Evolutionary conservation across 139 green algal species (phyloP), one percentile per base, ranked within the genome.

Genomic region (Marvania coccoides): DNA sequence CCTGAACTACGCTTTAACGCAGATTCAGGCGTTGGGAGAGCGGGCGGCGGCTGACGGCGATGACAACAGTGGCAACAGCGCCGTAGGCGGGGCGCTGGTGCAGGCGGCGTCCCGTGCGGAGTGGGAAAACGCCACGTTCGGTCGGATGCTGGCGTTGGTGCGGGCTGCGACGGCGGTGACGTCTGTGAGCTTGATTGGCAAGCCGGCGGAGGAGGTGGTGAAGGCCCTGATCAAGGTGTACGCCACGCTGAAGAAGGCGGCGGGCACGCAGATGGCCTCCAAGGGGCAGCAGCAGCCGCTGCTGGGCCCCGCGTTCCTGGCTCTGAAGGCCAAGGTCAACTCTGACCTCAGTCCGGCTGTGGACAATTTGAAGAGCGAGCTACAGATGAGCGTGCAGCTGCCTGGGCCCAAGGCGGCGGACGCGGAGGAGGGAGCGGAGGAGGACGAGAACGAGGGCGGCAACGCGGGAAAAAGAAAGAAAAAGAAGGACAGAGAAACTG

Each of bases 301-400:
- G 6, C 48, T 34, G 8, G 40, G 64, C 38, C 13, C 14, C 14
- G 59, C 15, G 34, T 81, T 81, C 34, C 45, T 40, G 38, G 58
- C 28, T 10, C 51, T 85, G 30, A 75, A 75, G 6, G 10, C 35
- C 3, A 36, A 30, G 24, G 76, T 83, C 8, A 75, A 85, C 59
- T 47, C 34, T 7, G 42, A 63, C 31, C 60, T 77, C 29, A 85
- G 72, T 7, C 72, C 63, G 0, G 1, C 14, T 0, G 69, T 83
- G 2, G 74, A 85, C 66, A 37, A 19, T 14, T 72, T 70, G 56
- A 35, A 81, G 3, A 31, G 29, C 14, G 77, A 84, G n/a, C 65
- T 68, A 9, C 54, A 73, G 42, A 51, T 19, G 19, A 51, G 19
- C 42, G 19, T 51, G 42, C 19, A 19, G 19, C 19, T 28, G 19